Conservation (phyloP, 106 monocot genomes). For the Alisma plantagoaquatica region DNA sequence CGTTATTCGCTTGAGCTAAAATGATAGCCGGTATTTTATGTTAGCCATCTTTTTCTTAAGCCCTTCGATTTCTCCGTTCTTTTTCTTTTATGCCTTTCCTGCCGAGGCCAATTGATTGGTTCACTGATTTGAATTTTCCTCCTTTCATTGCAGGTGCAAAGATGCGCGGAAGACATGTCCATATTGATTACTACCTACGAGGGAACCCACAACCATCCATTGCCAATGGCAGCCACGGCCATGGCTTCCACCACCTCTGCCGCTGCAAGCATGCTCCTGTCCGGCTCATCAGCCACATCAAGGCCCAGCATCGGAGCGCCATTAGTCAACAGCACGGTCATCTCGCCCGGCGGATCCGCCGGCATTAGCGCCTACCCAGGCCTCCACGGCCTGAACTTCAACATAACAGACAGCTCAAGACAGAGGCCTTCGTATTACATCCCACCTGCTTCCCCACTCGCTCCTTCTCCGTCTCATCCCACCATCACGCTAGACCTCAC, state of each 20-base stretch:
- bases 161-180: slow-evolving; percentile 70
- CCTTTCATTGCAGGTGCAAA: slow-evolving; percentile 83
- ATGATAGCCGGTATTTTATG: too few relatives aligned
- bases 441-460: slow-evolving; percentile 38
- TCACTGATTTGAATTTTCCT: too few relatives aligned
- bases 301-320: slow-evolving; percentile 1
- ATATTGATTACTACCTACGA: slow-evolving; percentile 72
- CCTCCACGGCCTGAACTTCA: slow-evolving; percentile 30
- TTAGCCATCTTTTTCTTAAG: too few relatives aligned
- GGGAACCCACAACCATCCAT: slow-evolving; percentile 70
- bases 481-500: slow-evolving; percentile 95
- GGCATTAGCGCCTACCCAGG: not conserved
- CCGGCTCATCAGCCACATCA: slow-evolving; percentile 40
- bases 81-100: too few relatives aligned
- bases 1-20: too few relatives aligned
- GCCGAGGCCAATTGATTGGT: too few relatives aligned
- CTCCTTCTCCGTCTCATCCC: slow-evolving; percentile 39
- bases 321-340: not conserved
- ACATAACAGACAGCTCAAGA: slow-evolving; percentile 9
- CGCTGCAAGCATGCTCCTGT: slow-evolving; percentile 65
- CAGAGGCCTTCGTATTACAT: slow-evolving; percentile 34
- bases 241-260: slow-evolving; percentile 86
- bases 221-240: slow-evolving; percentile 61
- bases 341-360: too few relatives aligned
- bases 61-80: too few relatives aligned